Evolutionary conservation across 352 stramenopile species (phyloP).

Genomic region (Plasmopara halstedii): DNA sequence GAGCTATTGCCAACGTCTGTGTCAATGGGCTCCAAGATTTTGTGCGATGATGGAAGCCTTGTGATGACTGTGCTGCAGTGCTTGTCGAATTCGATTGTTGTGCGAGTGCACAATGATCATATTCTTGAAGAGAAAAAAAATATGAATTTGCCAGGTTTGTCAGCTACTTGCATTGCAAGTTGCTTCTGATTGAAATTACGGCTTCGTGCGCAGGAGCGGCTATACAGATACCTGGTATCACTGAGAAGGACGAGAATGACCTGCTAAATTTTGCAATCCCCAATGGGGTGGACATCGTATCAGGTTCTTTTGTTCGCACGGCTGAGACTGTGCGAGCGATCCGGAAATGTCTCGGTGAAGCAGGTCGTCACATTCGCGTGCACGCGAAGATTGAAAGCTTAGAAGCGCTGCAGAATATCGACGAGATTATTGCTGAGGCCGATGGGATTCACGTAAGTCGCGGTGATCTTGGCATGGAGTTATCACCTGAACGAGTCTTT

Average conservation of each 20-base stretch:
- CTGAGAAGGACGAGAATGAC: conserved; percentile 90
- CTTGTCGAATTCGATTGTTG: conserved; percentile 61
- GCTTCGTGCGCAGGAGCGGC: conserved; percentile 34
- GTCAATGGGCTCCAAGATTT: conserved; percentile 87
- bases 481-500: conserved; percentile 97
- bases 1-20: conserved; percentile 89
- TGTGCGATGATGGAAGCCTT: conserved; percentile 94
- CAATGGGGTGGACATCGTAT: conserved; percentile 97
- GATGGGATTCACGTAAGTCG: conserved; percentile 99
- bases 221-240: conserved; percentile 90
- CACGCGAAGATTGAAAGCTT: conserved; percentile 99
- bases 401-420: conserved; percentile 94
- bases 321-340: conserved; percentile 92
- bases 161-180: not conserved
- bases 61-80: conserved; percentile 88
- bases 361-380: conserved; percentile 86
- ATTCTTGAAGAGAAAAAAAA: conserved; percentile 95
- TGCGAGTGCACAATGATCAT: conserved; percentile 80
- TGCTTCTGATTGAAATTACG: conserved; percentile 1
- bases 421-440: conserved; percentile 96
- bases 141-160: conserved; percentile 91
- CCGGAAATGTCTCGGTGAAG: conserved; percentile 75
- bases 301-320: conserved; percentile 98
- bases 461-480: conserved; percentile 99
- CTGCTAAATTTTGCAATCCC: conserved; percentile 94